phyloP scores from a whole-genome alignment of 352 stramenopile genomes.

The Phytopythium sindhum region DNA sequence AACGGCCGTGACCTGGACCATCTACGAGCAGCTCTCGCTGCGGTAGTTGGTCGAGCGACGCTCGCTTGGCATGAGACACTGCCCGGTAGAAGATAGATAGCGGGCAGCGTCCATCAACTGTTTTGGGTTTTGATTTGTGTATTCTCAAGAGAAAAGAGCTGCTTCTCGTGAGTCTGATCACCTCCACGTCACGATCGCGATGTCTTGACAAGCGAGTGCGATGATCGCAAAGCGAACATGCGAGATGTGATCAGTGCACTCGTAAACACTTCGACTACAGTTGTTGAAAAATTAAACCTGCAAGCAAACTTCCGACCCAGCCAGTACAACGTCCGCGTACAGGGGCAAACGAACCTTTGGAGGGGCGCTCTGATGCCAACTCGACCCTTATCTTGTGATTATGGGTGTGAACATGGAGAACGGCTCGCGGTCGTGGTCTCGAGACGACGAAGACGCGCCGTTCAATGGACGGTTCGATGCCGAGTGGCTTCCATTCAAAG shows the following conservation, averaged over 20 bases:
- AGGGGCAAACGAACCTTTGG: background rate
- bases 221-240: too few relatives aligned
- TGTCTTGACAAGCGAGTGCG: too few relatives aligned
- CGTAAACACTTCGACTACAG: background rate
- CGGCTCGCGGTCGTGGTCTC: conserved; percentile 37
- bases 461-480: conserved; percentile 12
- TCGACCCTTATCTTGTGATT: conserved; percentile 61
- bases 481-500: conserved; percentile 11
- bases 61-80: too few relatives aligned
- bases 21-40: conserved; percentile 94
- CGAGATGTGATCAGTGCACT: too few relatives aligned
- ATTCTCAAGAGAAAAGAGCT: background rate
- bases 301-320: background rate
- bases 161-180: background rate
- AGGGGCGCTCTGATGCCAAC: background rate
- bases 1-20: conserved; percentile 99
- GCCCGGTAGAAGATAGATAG: background rate
- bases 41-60: conserved; percentile 24
- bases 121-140: background rate
- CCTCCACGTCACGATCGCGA: background rate
- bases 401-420: conserved; percentile 86
- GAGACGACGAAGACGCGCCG: background rate
- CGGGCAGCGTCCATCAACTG: background rate
- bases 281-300: background rate
- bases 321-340: too few relatives aligned